These are phyloP conservation scores for Phoma sp. DNA, from an alignment of 2,329 filamentous ascomycete species.

Conservation along the genomic window DNA sequence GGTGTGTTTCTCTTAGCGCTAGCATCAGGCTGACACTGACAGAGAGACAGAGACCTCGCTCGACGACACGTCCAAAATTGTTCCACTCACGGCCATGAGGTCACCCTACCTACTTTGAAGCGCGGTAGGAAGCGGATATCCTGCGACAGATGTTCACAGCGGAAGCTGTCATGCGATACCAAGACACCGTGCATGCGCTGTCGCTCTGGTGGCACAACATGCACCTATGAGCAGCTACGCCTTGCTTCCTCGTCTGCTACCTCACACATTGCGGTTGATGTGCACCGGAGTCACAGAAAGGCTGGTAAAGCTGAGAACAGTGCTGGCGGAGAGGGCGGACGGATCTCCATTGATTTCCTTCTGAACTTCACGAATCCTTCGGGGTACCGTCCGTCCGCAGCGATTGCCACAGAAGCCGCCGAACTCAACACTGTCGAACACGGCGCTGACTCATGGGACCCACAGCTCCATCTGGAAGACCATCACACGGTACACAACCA, in stretches of 20 bases:
- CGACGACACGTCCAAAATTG: conserved; percentile 9
- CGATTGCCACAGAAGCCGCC: conserved; percentile 1
- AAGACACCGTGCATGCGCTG: conserved; percentile 13
- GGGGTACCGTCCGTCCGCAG: not conserved
- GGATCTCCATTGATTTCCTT: conserved; percentile 5
- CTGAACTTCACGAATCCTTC: conserved; percentile 8
- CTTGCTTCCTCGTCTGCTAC: not conserved
- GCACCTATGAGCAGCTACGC: not conserved
- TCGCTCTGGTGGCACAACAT: not conserved
- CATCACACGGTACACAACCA: not conserved
- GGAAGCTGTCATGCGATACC: conserved; percentile 13
- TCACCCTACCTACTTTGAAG: conserved; percentile 6
- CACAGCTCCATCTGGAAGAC: no score
- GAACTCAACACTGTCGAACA: not conserved
- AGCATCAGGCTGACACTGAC: not conserved
- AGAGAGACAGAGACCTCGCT: conserved; percentile 10
- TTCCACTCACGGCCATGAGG: conserved; percentile 3
- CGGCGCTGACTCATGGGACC: no score
- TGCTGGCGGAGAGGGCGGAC: not conserved
- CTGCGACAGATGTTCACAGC: conserved; percentile 14
- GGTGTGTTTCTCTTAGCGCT: not conserved
- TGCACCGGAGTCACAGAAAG: not conserved
- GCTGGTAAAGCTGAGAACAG: not conserved
- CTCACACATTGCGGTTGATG: not conserved
- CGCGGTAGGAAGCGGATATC: conserved; percentile 10